Conservation (phyloP, 2,329 filamentous ascomycete genomes). For the Beauveria brongniartii region DNA sequence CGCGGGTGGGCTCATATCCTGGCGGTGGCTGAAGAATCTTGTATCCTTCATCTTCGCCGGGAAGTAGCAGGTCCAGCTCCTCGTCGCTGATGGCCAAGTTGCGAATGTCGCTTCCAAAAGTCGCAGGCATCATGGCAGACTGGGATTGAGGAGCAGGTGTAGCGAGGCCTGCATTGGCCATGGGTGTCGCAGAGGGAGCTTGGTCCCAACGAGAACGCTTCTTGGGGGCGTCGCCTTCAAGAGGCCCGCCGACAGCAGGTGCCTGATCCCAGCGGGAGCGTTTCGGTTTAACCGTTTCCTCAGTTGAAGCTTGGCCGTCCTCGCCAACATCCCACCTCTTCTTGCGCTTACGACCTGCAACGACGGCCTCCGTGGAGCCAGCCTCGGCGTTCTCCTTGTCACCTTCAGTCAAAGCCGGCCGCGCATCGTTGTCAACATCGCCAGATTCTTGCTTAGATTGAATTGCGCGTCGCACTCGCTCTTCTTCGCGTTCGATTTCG, state of each 20-base stretch:
- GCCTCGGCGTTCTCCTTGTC: conserved; percentile 68
- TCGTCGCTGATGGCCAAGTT: conserved; percentile 85
- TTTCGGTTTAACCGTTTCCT: conserved; percentile 55
- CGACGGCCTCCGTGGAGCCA: conserved; percentile 56
- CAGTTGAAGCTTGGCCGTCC: conserved; percentile 39
- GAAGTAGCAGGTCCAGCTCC: conserved; percentile 85
- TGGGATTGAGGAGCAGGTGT: conserved; percentile 71
- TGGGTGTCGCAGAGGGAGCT: conserved; percentile 71
- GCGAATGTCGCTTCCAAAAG: conserved; percentile 77
- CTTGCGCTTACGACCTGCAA: conserved; percentile 71
- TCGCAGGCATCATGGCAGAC: conserved; percentile 40
- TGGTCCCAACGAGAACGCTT: conserved; percentile 88
- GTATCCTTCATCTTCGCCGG: conserved; percentile 82
- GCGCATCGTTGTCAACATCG: conserved; percentile 53
- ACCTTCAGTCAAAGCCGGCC: conserved; percentile 65
- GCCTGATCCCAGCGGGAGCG: conserved; percentile 85
- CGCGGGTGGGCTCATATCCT: conserved; percentile 79
- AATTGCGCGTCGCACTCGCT: conserved; percentile 72
- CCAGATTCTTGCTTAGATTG: conserved; percentile 56
- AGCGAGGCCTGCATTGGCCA: conserved; percentile 64
- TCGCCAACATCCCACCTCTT: conserved; percentile 82
- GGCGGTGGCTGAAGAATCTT: conserved; percentile 84
- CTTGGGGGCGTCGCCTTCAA: conserved; percentile 50
- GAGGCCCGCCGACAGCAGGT: conserved; percentile 43
- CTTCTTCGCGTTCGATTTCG: conserved; percentile 89